A percentile compares a stretch with the other conserved stretches of the same genome.
Conservation (phyloP, 306 rosid species). For the Dalbergia cultrata region DNA sequence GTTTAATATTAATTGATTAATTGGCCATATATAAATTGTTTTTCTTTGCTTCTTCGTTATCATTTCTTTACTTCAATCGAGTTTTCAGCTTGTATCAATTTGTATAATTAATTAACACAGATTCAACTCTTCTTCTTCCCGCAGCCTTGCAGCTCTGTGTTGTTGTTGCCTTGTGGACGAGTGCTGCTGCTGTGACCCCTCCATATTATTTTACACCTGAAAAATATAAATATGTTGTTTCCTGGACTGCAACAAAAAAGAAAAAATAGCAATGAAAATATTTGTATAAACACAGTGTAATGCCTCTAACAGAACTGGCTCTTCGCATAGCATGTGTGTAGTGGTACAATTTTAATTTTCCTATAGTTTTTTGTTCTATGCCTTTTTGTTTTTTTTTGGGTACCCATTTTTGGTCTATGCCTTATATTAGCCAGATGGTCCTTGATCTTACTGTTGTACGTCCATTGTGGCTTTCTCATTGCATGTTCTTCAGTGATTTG, state of each 20-base stretch:
- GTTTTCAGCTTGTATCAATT: not conserved
- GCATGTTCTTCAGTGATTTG: too few relatives aligned
- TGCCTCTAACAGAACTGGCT: not conserved
- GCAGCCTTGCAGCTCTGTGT: slow-evolving; percentile 67
- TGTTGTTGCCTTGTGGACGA: slow-evolving; percentile 65
- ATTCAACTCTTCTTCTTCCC: not conserved
- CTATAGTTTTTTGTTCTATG: not conserved
- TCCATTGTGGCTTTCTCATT: too few relatives aligned
- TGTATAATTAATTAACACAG: not conserved
- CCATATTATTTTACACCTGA: not conserved
- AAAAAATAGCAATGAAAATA: too few relatives aligned
- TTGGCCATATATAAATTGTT: not conserved
- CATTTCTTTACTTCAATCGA: not conserved
- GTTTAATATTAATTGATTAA: too few relatives aligned
- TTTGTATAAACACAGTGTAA: not conserved
- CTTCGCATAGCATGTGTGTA: not conserved
- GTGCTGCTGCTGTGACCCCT: slow-evolving; percentile 64
- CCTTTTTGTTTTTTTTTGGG: too few relatives aligned
- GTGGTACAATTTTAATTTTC: not conserved
- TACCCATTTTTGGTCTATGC: too few relatives aligned
- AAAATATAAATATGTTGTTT: too few relatives aligned
- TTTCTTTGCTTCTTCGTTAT: not conserved
- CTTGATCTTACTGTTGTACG: too few relatives aligned
- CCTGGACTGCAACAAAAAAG: too few relatives aligned
- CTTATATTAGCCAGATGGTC: too few relatives aligned